Base-by-base conservation (phyloP, 164 flowering plant species). In the Tinospora cordifolia region DNA sequence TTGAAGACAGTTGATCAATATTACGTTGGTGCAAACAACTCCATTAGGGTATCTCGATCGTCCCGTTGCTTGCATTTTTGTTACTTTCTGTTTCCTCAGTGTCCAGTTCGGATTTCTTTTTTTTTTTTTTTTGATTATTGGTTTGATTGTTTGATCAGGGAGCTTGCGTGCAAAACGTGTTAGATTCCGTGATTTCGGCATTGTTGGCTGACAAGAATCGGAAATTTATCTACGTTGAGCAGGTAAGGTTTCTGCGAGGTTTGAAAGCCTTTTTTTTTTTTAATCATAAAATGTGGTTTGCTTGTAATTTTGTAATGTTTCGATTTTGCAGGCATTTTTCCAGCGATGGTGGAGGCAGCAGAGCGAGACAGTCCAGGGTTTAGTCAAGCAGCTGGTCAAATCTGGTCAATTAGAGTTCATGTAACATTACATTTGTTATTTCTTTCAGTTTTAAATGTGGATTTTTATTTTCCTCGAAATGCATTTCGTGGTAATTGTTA, bases 261-360 rank as follows among this genome's bases (percentile, higher is more conserved):
- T 15, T 62, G 25, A 24, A 60, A 3, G 3, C 27, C 27, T 1
- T 62, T 30, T 3, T 65, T 39, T 65, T 10, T 30, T 25, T 36
- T 1, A 3, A 58, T n/a, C 63, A 68, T 21, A 12, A 8, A 46
- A 30, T n/a, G 44, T 24, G 10, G 24, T 24, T 8, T 8, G 9
- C 0, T 41, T 41, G 46, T 41, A 41, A 41, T 8, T 41, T 24
- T 6, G 22, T 25, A 10, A 38, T 14, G 24, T 54, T 27, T 49
- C 63, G 51, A 8, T 1, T 51, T 3, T 75, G 62, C 83, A 89
- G 98, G 95, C 97, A 3, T 93, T 93, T 82, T 91, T 93, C 83
- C 93, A 89, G 79, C 78, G 97, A 22, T 93, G 98, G 98, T 90
- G 98, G 97, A 83, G 87, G 72, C 75, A 85, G 30, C 98, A 93